These are phyloP conservation scores for Bretschneidera sinensis DNA, from an alignment of 345 rosid species.

Conservation along the genomic window DNA sequence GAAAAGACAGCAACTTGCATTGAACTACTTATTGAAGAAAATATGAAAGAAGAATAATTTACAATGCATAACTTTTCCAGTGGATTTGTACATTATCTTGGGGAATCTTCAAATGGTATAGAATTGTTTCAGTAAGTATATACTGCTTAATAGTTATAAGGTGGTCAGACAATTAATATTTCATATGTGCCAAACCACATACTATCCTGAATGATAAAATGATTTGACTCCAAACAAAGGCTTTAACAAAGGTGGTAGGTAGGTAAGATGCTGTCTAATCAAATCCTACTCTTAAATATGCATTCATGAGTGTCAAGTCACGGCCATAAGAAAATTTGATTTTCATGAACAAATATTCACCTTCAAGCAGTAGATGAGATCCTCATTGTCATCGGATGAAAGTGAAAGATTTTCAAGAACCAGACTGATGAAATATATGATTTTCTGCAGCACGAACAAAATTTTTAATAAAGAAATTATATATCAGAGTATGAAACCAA, in stretches of 20 bases:
- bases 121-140: no score
- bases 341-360: conserved; percentile 32
- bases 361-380: conserved; percentile 88
- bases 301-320: conserved; percentile 5
- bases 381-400: conserved; percentile 90
- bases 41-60: no score
- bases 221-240: neutral
- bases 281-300: neutral
- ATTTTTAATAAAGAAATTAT: conserved; percentile 16
- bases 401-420: conserved; percentile 92
- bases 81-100: no score
- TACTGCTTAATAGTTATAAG: no score
- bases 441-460: conserved; percentile 55
- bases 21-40: no score
- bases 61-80: no score
- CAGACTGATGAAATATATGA: conserved; percentile 67
- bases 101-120: no score
- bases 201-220: no score
- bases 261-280: neutral
- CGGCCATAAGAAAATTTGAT: conserved; percentile 5
- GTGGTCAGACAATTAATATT: no score
- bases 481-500: conserved; percentile 8
- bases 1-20: neutral
- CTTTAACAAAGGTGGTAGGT: conserved; percentile 4
- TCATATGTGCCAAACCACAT: no score